phyloP scores from a whole-genome alignment of 2,329 filamentous ascomycete species.

The Ophiostoma populinum region DNA sequence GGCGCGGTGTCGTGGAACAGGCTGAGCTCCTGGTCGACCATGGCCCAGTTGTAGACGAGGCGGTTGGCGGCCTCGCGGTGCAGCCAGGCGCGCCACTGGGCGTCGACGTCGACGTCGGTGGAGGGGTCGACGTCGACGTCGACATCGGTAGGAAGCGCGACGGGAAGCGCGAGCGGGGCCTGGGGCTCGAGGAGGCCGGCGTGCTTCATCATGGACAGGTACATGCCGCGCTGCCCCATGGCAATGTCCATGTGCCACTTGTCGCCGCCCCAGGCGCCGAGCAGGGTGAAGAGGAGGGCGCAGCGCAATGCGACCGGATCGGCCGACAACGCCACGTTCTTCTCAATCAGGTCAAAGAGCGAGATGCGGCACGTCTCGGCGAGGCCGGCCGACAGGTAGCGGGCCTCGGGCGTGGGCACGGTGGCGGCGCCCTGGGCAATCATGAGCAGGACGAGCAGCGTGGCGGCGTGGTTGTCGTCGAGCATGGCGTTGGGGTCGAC shows the following conservation, averaged over 20 bases:
- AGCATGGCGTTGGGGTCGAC: constrained; percentile 52
- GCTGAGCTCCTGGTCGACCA: constrained; percentile 55
- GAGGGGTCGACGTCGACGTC: background rate
- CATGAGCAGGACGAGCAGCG: constrained; percentile 50
- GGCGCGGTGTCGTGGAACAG: constrained; percentile 47
- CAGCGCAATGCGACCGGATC: constrained; percentile 48
- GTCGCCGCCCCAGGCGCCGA: constrained; percentile 57
- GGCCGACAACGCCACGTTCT: constrained; percentile 49
- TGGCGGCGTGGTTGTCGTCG: constrained; percentile 47
- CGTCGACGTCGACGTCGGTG: constrained; percentile 18
- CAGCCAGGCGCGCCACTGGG: constrained; percentile 46
- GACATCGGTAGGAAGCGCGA: no score
- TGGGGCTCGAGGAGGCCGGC: constrained; percentile 46
- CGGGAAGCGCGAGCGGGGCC: constrained; percentile 22
- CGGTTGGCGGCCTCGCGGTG: constrained; percentile 48
- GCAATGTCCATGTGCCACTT: constrained; percentile 66
- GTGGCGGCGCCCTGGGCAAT: constrained; percentile 52
- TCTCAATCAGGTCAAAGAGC: constrained; percentile 54
- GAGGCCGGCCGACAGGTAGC: constrained; percentile 47
- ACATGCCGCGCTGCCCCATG: constrained; percentile 59
- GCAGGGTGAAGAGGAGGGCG: constrained; percentile 48
- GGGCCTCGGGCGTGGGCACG: constrained; percentile 47
- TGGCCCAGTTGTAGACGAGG: constrained; percentile 58
- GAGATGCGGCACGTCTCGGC: constrained; percentile 57
- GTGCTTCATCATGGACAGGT: constrained; percentile 54